These are phyloP conservation scores for Croton laevigatus DNA, from an alignment of 441 rosid species.

Conservation along the genomic window DNA sequence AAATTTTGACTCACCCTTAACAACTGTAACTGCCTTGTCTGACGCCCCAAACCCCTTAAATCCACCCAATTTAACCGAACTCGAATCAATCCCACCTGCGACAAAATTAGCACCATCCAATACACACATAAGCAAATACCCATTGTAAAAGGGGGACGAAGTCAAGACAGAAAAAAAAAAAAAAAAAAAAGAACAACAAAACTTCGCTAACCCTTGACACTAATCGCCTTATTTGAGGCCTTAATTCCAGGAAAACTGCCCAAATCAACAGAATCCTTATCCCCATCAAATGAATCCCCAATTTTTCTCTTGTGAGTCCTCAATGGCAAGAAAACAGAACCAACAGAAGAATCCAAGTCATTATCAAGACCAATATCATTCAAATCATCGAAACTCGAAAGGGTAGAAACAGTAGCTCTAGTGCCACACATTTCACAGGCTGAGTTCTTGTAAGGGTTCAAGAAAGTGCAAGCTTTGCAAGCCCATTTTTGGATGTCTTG, in stretches of 20 bases:
- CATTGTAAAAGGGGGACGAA: background rate
- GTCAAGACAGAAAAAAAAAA: too few species aligned
- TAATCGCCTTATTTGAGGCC: slow-evolving; percentile 2
- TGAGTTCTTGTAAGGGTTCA: slow-evolving; percentile 64
- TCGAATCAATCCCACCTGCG: slow-evolving; percentile 16
- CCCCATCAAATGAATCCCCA: slow-evolving; percentile 30
- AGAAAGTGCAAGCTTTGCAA: slow-evolving; percentile 89
- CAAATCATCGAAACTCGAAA: slow-evolving; percentile 48
- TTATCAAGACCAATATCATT: slow-evolving; percentile 41
- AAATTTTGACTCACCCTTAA: slow-evolving; percentile 38
- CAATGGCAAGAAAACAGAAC: slow-evolving; percentile 85
- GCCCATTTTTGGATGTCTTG: slow-evolving; percentile 54
- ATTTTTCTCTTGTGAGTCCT: slow-evolving; percentile 61
- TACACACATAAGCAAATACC: background rate
- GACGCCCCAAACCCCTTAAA: slow-evolving; percentile 35
- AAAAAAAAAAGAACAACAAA: background rate
- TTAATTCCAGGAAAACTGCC: slow-evolving; percentile 18
- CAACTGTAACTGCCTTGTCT: slow-evolving; percentile 33
- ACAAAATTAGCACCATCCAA: background rate
- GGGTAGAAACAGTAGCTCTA: slow-evolving; percentile 42
- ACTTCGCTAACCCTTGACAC: slow-evolving; percentile 16
- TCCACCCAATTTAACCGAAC: slow-evolving; percentile 27
- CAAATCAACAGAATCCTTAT: slow-evolving; percentile 18
- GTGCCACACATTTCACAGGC: slow-evolving; percentile 69
- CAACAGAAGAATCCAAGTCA: slow-evolving; percentile 55